Conservation (phyloP, 1,284 basidiomycete species). For the Leucoagaricus sp. region DNA sequence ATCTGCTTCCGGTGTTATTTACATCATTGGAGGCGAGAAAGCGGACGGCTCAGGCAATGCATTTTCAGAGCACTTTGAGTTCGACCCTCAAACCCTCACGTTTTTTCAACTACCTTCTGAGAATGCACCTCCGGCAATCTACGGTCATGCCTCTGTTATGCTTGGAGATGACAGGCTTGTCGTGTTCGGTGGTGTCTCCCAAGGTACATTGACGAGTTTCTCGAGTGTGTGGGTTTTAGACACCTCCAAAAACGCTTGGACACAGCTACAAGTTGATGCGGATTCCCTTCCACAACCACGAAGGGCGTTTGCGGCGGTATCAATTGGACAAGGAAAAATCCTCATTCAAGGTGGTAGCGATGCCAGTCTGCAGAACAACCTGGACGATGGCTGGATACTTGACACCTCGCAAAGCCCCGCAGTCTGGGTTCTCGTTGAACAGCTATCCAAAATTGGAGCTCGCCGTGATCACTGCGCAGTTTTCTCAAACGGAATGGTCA, state of each 20-base stretch:
- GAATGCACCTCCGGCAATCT: constrained; percentile 64
- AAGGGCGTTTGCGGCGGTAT: constrained; percentile 63
- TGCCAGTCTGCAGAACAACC: constrained; percentile 51
- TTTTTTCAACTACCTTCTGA: constrained; percentile 59
- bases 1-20: constrained; percentile 47
- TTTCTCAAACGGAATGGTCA: constrained; percentile 56
- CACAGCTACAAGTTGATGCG: constrained; percentile 39
- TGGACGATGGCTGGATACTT: constrained; percentile 76
- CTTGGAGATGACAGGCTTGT: constrained; percentile 68
- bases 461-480: constrained; percentile 77
- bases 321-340: constrained; percentile 55
- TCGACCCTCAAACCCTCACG: constrained; percentile 48
- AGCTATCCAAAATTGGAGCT: constrained; percentile 55
- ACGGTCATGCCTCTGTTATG: constrained; percentile 70
- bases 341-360: constrained; percentile 82
- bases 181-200: constrained; percentile 75
- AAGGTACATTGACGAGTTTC: constrained; percentile 52
- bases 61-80: constrained; percentile 67
- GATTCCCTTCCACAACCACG: constrained; percentile 57
- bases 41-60: constrained; percentile 72
- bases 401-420: constrained; percentile 58
- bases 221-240: constrained; percentile 66
- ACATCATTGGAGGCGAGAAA: constrained; percentile 75
- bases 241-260: constrained; percentile 59
- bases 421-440: constrained; percentile 55